Percentiles rank a stretch among this genome's conserved stretches.
Conservation (phyloP, 148 eudicot genomes). For the Fagopyrum esculentum region DNA sequence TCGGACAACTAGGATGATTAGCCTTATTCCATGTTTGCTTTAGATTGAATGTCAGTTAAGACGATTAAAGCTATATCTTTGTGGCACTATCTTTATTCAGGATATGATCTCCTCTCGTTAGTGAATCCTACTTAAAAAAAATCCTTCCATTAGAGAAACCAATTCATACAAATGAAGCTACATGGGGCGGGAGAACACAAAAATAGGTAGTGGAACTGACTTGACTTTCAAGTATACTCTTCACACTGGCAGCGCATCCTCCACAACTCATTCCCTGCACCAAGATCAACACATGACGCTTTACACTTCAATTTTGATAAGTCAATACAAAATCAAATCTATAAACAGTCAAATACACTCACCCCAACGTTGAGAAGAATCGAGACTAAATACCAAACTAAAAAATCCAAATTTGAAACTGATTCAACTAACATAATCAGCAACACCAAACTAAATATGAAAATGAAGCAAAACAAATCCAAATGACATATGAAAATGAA, state of each 20-base stretch:
- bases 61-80: too few relatives aligned
- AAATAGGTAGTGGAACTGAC: constrained; percentile 30
- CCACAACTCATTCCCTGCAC: constrained; percentile 91
- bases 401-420: too few relatives aligned
- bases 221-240: constrained; percentile 86
- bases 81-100: too few relatives aligned
- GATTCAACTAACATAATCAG: too few relatives aligned
- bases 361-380: constrained; percentile 74
- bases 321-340: not conserved
- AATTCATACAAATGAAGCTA: not conserved
- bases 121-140: too few relatives aligned
- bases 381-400: too few relatives aligned
- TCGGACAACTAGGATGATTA: not conserved
- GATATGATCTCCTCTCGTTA: too few relatives aligned
- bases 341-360: not conserved
- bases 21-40: not conserved
- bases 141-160: too few relatives aligned
- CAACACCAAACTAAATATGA: too few relatives aligned
- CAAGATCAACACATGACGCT: not conserved
- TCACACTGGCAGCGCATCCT: constrained; percentile 94
- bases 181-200: not conserved
- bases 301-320: not conserved
- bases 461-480: too few relatives aligned
- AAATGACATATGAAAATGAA: too few relatives aligned
- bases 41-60: not conserved